Evolutionary conservation across 2,329 filamentous ascomycete species (phyloP).

Genomic region (Fusarium pininemorale): DNA sequence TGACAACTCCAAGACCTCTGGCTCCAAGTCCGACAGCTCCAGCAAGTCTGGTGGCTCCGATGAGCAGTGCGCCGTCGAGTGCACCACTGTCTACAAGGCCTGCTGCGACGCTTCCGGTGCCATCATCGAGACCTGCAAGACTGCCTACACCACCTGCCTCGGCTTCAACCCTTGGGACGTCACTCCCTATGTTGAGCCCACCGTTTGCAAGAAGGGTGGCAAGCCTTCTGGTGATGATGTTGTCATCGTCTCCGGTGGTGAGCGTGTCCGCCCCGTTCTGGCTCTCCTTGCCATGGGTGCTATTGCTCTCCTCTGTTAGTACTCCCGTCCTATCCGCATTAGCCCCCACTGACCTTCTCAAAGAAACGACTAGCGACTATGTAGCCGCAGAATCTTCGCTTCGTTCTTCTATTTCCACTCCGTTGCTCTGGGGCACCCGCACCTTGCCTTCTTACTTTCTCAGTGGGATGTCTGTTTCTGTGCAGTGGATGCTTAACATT

Average conservation of each 20-base stretch:
- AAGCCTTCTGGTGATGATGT: constrained; percentile 12
- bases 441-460: constrained; percentile 19
- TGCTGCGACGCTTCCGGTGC: constrained; percentile 26
- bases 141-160: constrained; percentile 23
- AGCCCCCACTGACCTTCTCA: not conserved
- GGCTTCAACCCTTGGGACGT: constrained; percentile 25
- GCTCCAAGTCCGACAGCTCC: not conserved
- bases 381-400: constrained; percentile 3
- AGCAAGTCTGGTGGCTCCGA: not conserved
- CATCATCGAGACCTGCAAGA: constrained; percentile 21
- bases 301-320: constrained; percentile 32
- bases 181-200: constrained; percentile 24
- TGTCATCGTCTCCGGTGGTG: constrained; percentile 27
- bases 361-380: constrained; percentile 13
- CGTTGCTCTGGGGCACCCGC: constrained; percentile 7
- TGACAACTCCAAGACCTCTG: not conserved
- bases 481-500: constrained; percentile 15
- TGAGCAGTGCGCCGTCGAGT: constrained; percentile 14
- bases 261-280: constrained; percentile 25
- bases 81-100: constrained; percentile 24
- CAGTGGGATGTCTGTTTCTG: constrained; percentile 16
- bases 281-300: constrained; percentile 25
- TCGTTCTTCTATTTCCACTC: constrained; percentile 16
- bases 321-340: fast-evolving
- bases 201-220: constrained; percentile 25